phyloP scores from a whole-genome alignment of 2,329 filamentous ascomycete genomes.

The Bisporella sp. region DNA sequence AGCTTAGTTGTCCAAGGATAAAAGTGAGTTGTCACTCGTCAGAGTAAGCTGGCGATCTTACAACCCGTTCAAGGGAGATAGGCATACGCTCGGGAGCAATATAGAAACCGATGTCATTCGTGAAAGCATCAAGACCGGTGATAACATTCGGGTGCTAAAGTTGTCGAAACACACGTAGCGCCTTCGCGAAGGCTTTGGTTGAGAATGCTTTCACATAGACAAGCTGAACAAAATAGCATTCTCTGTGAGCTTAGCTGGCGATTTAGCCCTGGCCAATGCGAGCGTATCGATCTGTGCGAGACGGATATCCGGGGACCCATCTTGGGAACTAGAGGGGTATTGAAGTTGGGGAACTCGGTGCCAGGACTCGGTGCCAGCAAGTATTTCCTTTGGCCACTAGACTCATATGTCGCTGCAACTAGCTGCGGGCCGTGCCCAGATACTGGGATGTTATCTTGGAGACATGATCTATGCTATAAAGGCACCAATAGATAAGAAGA shows the following conservation, averaged over 20 bases:
- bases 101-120: constrained; percentile 8
- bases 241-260: constrained; percentile 5
- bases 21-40: too few relatives aligned
- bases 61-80: constrained; percentile 13
- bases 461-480: too few relatives aligned
- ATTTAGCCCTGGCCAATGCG: constrained; percentile 5
- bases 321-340: constrained; percentile 4
- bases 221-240: constrained; percentile 7
- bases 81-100: constrained; percentile 15
- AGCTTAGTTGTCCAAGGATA: too few relatives aligned
- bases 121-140: constrained; percentile 15
- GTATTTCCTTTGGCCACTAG: too few relatives aligned
- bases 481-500: too few relatives aligned
- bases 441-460: too few relatives aligned
- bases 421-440: too few relatives aligned
- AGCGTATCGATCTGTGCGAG: constrained; percentile 9
- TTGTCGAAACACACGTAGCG: constrained; percentile 9
- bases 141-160: constrained; percentile 13
- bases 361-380: background rate
- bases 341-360: constrained; percentile 3
- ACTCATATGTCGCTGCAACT: too few relatives aligned
- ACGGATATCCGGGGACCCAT: constrained; percentile 1
- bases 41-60: background rate
- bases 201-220: constrained; percentile 15
- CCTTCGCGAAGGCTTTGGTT: constrained; percentile 5